A percentile compares a stretch with the other conserved stretches of the same genome.
Conservation (phyloP, 345 rosid species). For the Eucalyptus decipiens region DNA sequence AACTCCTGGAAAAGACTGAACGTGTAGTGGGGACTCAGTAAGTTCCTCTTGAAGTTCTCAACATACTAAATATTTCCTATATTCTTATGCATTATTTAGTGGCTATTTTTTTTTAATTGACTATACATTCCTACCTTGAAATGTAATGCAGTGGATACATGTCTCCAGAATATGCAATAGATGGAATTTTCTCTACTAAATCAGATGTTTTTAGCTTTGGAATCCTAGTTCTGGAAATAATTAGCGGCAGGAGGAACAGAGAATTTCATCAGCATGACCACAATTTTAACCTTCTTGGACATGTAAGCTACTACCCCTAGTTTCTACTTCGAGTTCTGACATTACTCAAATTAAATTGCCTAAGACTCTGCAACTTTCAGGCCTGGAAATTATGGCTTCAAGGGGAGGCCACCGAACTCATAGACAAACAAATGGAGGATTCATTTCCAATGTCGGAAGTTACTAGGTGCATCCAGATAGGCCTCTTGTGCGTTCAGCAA, state of each 20-base stretch:
- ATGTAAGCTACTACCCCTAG: not conserved
- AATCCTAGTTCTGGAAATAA: not conserved
- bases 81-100: not conserved
- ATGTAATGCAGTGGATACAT: too few relatives aligned
- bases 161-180: too few relatives aligned
- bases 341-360: not conserved
- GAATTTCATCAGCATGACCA: not conserved
- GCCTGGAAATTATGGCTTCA: not conserved
- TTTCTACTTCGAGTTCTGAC: not conserved
- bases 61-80: not conserved
- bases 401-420: constrained; percentile 3
- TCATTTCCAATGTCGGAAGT: not conserved
- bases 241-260: not conserved
- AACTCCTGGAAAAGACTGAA: not conserved
- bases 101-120: not conserved
- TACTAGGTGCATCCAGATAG: not conserved
- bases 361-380: not conserved
- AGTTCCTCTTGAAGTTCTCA: not conserved
- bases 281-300: not conserved
- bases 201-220: not conserved
- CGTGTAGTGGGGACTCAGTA: not conserved
- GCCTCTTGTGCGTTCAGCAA: not conserved
- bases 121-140: not conserved
- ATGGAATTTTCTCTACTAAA: not conserved
- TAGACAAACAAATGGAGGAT: constrained; percentile 10